Evolutionary conservation across 148 eudicot species (phyloP).

Genomic region (Chenopodium quinoa): DNA sequence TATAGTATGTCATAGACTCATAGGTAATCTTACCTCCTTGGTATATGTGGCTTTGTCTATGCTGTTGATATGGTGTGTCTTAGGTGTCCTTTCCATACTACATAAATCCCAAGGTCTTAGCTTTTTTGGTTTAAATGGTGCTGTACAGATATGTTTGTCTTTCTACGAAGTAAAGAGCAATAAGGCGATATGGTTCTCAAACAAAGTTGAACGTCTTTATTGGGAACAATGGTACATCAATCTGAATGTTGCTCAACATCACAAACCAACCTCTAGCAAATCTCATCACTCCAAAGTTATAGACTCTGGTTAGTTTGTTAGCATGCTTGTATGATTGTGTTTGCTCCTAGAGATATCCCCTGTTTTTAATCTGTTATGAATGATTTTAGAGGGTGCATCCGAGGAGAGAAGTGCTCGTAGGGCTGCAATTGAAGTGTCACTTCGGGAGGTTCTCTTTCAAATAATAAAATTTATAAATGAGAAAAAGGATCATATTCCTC

Average conservation of each 20-base stretch:
- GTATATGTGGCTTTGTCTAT: not conserved
- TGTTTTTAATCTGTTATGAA: conserved; percentile 11
- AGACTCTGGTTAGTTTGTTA: conserved; percentile 59
- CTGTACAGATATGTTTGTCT: conserved; percentile 75
- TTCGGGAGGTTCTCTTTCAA: conserved; percentile 90
- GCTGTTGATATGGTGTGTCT: not conserved
- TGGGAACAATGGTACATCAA: conserved; percentile 99
- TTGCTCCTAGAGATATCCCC: not conserved
- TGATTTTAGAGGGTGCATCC: conserved; percentile 47
- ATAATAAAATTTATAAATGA: conserved; percentile 90
- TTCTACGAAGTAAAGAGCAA: conserved; percentile 91
- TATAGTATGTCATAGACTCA: not conserved
- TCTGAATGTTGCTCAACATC: conserved; percentile 79
- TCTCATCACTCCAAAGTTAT: conserved; percentile 72
- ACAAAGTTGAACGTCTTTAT: conserved; percentile 75
- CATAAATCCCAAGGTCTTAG: not conserved
- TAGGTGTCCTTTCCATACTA: not conserved
- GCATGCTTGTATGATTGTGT: not conserved
- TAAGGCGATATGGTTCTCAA: conserved; percentile 83
- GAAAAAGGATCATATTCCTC: conserved; percentile 91
- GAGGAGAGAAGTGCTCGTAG: conserved; percentile 73
- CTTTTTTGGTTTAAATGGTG: not conserved
- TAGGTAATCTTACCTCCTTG: not conserved
- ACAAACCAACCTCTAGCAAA: conserved; percentile 66
- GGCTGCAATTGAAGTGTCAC: conserved; percentile 73